A percentile compares a stretch with the other conserved stretches of the same genome.
Conservation (phyloP, 2,329 filamentous ascomycete species). For the Allantophomopsis lycopodina region DNA sequence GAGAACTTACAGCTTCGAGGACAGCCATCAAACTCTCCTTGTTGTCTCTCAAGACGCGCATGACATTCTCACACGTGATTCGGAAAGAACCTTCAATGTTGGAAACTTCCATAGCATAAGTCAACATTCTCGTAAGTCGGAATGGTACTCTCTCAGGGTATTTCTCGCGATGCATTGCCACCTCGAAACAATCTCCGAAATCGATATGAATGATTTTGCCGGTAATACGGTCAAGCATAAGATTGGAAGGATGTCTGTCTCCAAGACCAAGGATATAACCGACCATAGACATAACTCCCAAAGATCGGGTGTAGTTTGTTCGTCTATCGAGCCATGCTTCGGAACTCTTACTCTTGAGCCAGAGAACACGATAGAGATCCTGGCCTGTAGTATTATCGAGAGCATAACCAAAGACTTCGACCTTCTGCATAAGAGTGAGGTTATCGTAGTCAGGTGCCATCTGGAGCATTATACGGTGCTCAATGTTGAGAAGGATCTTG, state of each 20-base stretch:
- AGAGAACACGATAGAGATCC: slow-evolving; percentile 92
- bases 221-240: slow-evolving; percentile 92
- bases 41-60: slow-evolving; percentile 91
- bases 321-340: slow-evolving; percentile 95
- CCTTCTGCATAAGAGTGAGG: slow-evolving; percentile 98
- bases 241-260: slow-evolving; percentile 91
- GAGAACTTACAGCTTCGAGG: slow-evolving; percentile 72
- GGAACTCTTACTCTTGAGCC: slow-evolving; percentile 97
- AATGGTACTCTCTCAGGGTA: slow-evolving; percentile 97
- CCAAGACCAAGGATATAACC: slow-evolving; percentile 96
- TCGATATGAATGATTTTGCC: slow-evolving; percentile 98
- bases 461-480: slow-evolving; percentile 98
- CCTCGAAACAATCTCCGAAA: slow-evolving; percentile 98
- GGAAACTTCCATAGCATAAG: slow-evolving; percentile 99
- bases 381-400: slow-evolving; percentile 98
- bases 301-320: slow-evolving; percentile 95
- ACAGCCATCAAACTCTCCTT: slow-evolving; percentile 99
- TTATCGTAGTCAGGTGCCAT: slow-evolving; percentile 99
- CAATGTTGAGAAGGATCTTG: slow-evolving; percentile 96
- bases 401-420: slow-evolving; percentile 97
- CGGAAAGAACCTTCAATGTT: slow-evolving; percentile 98
- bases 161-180: slow-evolving; percentile 98
- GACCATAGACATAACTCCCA: slow-evolving; percentile 99
- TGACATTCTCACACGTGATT: slow-evolving; percentile 96
- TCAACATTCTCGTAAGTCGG: slow-evolving; percentile 95